phyloP scores from a whole-genome alignment of 106 monocot species.

The Allium fistulosum region DNA sequence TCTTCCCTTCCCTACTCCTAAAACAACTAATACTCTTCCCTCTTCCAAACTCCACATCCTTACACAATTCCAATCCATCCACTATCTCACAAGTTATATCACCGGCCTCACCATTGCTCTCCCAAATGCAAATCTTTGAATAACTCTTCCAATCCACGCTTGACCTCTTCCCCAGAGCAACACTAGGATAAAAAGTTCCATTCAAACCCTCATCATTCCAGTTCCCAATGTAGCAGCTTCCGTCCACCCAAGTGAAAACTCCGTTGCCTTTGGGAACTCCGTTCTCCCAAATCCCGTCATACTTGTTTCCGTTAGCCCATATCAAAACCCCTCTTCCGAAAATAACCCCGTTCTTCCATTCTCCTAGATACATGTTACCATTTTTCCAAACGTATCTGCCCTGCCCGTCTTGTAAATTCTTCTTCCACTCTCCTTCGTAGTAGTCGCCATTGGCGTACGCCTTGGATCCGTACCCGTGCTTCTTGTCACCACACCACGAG shows the following conservation, averaged over 20 bases:
- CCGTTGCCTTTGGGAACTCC: constrained; percentile 61
- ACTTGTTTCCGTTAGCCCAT: constrained; percentile 68
- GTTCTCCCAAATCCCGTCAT: constrained; percentile 65
- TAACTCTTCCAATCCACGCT: constrained; percentile 7
- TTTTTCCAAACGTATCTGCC: constrained; percentile 62
- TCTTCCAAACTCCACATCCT: constrained; percentile 4
- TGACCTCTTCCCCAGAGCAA: background rate
- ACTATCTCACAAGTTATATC: constrained; percentile 61
- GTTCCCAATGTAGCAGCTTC: constrained; percentile 50
- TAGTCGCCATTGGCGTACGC: constrained; percentile 53
- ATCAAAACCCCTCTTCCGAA: constrained; percentile 52
- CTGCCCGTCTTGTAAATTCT: constrained; percentile 45
- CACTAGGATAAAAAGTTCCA: constrained; percentile 24
- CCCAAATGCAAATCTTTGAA: constrained; percentile 57
- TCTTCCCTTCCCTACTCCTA: constrained; percentile 23
- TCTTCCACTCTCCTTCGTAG: constrained; percentile 58
- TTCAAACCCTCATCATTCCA: constrained; percentile 30
- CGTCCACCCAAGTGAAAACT: constrained; percentile 67
- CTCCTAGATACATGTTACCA: constrained; percentile 73
- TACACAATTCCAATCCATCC: constrained; percentile 36
- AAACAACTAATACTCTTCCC: constrained; percentile 15
- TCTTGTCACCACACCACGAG: constrained; percentile 40
- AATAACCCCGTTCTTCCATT: constrained; percentile 59
- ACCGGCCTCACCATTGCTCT: constrained; percentile 49
- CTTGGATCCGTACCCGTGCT: constrained; percentile 57